These are phyloP conservation scores for Ceriops decandra DNA, from an alignment of 345 rosid species.

Conservation along the genomic window DNA sequence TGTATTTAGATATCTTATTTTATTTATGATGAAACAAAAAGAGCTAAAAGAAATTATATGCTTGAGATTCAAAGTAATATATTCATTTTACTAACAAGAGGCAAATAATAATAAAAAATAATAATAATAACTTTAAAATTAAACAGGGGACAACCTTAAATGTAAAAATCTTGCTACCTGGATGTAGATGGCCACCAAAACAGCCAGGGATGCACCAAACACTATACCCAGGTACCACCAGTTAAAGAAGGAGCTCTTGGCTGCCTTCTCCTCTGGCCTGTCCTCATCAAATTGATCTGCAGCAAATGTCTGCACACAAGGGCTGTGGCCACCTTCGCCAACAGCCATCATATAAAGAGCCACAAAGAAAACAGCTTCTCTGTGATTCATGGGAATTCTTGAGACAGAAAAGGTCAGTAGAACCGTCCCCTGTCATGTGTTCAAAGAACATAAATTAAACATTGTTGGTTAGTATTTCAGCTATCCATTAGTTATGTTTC, in stretches of 20 bases:
- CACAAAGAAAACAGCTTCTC: slow-evolving; percentile 53
- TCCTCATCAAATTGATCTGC: slow-evolving; percentile 88
- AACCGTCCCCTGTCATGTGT: slow-evolving; percentile 57
- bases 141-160: not conserved
- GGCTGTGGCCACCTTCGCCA: slow-evolving; percentile 96
- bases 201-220: slow-evolving; percentile 50
- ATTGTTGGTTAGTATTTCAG: too few relatives aligned
- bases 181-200: slow-evolving; percentile 56
- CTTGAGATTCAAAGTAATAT: too few relatives aligned
- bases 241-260: slow-evolving; percentile 88
- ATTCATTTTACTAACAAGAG: not conserved
- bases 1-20: too few relatives aligned
- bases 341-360: slow-evolving; percentile 68
- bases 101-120: too few relatives aligned
- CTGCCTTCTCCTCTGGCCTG: slow-evolving; percentile 49
- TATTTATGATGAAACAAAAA: too few relatives aligned
- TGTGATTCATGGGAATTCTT: slow-evolving; percentile 28
- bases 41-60: too few relatives aligned
- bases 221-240: slow-evolving; percentile 82
- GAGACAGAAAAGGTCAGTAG: slow-evolving; percentile 63
- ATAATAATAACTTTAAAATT: not conserved
- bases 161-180: slow-evolving; percentile 39
- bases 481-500: too few relatives aligned
- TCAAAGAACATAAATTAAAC: too few relatives aligned
- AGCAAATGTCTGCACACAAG: slow-evolving; percentile 89